Evolutionary conservation across 176 grass and related monocot species (phyloP).

Genomic region (Hyparrhenia diplandra): DNA sequence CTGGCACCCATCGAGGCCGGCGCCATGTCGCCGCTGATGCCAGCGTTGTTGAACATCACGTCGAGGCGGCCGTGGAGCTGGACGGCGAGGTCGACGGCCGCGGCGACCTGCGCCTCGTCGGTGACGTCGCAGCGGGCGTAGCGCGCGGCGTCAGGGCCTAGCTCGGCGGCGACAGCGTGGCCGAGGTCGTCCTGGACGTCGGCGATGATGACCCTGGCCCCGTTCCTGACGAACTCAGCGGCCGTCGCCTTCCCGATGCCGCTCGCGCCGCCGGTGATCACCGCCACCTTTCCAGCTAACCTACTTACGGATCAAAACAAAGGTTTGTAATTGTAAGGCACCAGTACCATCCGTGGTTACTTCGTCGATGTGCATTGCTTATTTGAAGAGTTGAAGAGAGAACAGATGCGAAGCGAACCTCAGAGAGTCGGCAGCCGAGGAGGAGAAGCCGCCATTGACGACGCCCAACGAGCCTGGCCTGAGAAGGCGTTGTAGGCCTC

Average conservation of each 20-base stretch:
- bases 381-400: no score
- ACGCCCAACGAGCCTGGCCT: no score
- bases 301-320: neutral
- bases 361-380: no score
- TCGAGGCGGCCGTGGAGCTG: conserved; percentile 52
- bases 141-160: conserved; percentile 30
- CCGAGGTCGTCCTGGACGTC: conserved; percentile 57
- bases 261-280: conserved; percentile 62
- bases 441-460: no score
- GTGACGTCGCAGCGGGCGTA: conserved; percentile 57
- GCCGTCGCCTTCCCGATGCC: conserved; percentile 57
- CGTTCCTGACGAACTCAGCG: conserved; percentile 43
- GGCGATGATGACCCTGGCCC: conserved; percentile 52
- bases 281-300: conserved; percentile 38
- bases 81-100: conserved; percentile 53
- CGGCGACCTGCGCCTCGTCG: conserved; percentile 50
- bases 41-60: conserved; percentile 71
- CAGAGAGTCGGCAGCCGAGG: no score
- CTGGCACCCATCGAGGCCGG: neutral
- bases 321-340: no score
- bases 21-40: neutral
- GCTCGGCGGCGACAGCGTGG: conserved; percentile 16
- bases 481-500: no score
- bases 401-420: no score
- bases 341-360: no score